phyloP scores from a whole-genome alignment of 306 rosid genomes.

The Astragalus membranaceus region DNA sequence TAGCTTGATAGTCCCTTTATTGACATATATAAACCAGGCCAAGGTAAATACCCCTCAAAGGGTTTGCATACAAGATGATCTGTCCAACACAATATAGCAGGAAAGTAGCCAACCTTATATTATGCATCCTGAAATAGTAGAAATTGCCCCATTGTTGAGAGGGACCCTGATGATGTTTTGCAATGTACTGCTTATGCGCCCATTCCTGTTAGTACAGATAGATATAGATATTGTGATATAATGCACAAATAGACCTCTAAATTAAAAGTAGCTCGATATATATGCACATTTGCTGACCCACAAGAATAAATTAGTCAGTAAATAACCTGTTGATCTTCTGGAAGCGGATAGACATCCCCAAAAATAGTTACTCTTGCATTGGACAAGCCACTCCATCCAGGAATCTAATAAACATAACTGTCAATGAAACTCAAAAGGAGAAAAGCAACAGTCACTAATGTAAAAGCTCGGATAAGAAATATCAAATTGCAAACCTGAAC shows the following conservation, averaged over 20 bases:
- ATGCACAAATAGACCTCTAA: neutral
- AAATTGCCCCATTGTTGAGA: conserved; percentile 99
- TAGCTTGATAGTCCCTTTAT: neutral
- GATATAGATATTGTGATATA: conserved; percentile 19
- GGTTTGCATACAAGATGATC: neutral
- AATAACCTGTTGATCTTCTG: conserved; percentile 85
- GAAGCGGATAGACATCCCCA: conserved; percentile 95
- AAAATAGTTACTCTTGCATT: conserved; percentile 99
- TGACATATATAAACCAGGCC: neutral
- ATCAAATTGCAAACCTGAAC: conserved; percentile 73
- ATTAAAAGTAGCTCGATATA: conserved; percentile 5
- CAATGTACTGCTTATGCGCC: conserved; percentile 98
- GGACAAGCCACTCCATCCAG: conserved; percentile 99
- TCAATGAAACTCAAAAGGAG: conserved; percentile 32
- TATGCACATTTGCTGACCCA: neutral
- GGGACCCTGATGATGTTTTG: conserved; percentile 97
- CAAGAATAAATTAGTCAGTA: conserved; percentile 5
- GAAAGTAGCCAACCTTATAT: conserved; percentile 61
- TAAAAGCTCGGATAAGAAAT: conserved; percentile 8
- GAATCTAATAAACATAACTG: conserved; percentile 53
- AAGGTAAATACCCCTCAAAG: neutral
- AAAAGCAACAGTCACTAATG: conserved; percentile 18
- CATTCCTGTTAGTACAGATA: conserved; percentile 59
- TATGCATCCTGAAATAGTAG: conserved; percentile 95
- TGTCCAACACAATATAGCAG: neutral